Evolutionary conservation across 805 yeast species (phyloP).

Genomic region (Clavispora phyllophila): DNA sequence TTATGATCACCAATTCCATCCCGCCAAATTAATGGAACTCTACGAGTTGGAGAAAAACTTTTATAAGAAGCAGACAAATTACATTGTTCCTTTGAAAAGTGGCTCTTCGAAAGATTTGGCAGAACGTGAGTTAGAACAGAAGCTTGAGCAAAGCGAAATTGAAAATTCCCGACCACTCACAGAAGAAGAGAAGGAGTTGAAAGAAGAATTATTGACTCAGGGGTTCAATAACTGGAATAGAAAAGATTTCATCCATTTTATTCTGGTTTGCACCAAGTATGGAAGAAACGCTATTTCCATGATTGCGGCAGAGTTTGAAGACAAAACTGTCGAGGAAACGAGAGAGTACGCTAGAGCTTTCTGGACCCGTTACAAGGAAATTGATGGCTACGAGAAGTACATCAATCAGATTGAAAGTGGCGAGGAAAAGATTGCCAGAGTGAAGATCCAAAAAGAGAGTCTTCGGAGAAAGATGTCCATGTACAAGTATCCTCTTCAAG

Average conservation of each 20-base stretch:
- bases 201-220: slow-evolving; percentile 50
- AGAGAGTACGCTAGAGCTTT: slow-evolving; percentile 70
- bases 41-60: slow-evolving; percentile 78
- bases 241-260: slow-evolving; percentile 80
- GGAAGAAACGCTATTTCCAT: slow-evolving; percentile 72
- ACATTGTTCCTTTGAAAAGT: slow-evolving; percentile 56
- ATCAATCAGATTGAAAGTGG: slow-evolving; percentile 80
- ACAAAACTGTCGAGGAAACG: slow-evolving; percentile 76
- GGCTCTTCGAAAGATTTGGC: slow-evolving; percentile 39
- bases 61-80: slow-evolving; percentile 63
- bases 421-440: slow-evolving; percentile 70
- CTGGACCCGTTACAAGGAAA: slow-evolving; percentile 72
- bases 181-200: slow-evolving; percentile 68
- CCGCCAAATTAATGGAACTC: slow-evolving; percentile 67
- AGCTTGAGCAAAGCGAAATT: slow-evolving; percentile 66
- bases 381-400: slow-evolving; percentile 87
- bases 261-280: slow-evolving; percentile 65
- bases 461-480: slow-evolving; percentile 68
- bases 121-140: slow-evolving; percentile 39
- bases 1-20: slow-evolving; percentile 89
- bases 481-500: slow-evolving; percentile 74
- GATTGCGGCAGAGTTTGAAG: slow-evolving; percentile 77
- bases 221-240: slow-evolving; percentile 85
- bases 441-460: slow-evolving; percentile 70
- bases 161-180: slow-evolving; percentile 76